Percentiles rank a stretch among this genome's conserved stretches.
These are phyloP conservation scores for Mortierella sp. DNA, from an alignment of 371 early-diverging fungal genomes.

Conservation along the genomic window DNA sequence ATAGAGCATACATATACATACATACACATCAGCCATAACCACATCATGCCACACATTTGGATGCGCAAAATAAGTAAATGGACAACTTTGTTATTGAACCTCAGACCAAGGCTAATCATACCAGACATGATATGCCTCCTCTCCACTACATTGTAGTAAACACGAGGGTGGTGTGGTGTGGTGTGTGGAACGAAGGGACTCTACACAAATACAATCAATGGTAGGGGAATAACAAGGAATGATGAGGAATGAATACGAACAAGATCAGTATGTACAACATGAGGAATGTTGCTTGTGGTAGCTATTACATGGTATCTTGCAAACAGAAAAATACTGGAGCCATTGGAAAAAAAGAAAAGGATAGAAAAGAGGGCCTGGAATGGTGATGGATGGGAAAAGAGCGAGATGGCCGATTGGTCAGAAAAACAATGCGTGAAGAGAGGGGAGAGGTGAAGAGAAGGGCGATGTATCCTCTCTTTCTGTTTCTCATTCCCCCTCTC, in stretches of 20 bases:
- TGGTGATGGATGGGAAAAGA: not conserved
- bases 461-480: not conserved
- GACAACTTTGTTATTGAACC: not conserved
- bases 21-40: too few species aligned
- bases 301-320: not conserved
- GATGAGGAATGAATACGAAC: not conserved
- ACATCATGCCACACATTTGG: too few species aligned
- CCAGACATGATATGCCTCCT: not conserved
- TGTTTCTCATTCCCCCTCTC: too few species aligned
- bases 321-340: not conserved
- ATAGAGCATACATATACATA: too few species aligned
- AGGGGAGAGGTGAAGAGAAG: not conserved
- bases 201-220: not conserved
- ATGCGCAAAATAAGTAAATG: too few species aligned
- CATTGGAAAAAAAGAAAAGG: not conserved
- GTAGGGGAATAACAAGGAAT: not conserved
- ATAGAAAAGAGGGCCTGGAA: not conserved
- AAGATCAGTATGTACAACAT: not conserved
- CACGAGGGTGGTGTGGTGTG: conserved; percentile 5
- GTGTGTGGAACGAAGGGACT: not conserved
- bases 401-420: not conserved
- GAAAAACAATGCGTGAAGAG: not conserved
- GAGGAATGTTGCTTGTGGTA: not conserved
- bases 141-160: not conserved
- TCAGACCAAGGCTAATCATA: not conserved